Conservation (phyloP, 495 filamentous ascomycete species). For the Trichodelitschia bisporula region DNA sequence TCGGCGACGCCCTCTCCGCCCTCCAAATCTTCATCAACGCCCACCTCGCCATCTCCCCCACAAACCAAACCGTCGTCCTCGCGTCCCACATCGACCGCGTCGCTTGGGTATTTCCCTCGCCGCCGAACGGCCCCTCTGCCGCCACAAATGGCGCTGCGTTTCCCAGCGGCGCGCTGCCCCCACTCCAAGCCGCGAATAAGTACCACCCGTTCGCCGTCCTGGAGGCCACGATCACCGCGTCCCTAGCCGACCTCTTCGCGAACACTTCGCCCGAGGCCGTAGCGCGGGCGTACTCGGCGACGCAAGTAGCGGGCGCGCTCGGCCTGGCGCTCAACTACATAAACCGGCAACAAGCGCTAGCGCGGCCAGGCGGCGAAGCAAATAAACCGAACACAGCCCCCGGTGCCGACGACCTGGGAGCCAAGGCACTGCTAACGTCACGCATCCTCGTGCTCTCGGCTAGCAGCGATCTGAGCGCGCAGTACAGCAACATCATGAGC, state of each 20-base stretch:
- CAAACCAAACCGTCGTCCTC: slow-evolving; percentile 79
- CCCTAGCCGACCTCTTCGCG: slow-evolving; percentile 41
- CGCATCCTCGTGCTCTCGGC: slow-evolving; percentile 56
- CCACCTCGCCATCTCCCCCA: slow-evolving; percentile 76
- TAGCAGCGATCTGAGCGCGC: slow-evolving; percentile 56
- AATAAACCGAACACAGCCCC: slow-evolving; percentile 8
- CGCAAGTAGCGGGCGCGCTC: slow-evolving; percentile 73
- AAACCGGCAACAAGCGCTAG: slow-evolving; percentile 22
- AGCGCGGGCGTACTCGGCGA: slow-evolving; percentile 37
- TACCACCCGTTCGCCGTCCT: slow-evolving; percentile 76
- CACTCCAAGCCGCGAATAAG: slow-evolving; percentile 47
- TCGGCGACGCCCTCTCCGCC: slow-evolving; percentile 67
- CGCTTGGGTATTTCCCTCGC: slow-evolving; percentile 62
- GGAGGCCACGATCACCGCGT: slow-evolving; percentile 48
- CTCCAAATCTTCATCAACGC: slow-evolving; percentile 92
- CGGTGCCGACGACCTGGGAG: slow-evolving; percentile 9
- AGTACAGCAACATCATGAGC: slow-evolving; percentile 98
- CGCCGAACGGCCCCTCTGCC: slow-evolving; percentile 14
- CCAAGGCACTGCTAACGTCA: slow-evolving; percentile 25
- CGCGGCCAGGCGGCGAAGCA: slow-evolving; percentile 3
- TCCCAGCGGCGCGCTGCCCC: slow-evolving; percentile 3
- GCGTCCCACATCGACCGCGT: slow-evolving; percentile 69
- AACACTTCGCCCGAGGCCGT: slow-evolving; percentile 29
- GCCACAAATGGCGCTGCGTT: slow-evolving; percentile 1
- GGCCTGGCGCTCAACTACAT: slow-evolving; percentile 77